Percentiles rank a stretch among this genome's conserved stretches.
These are phyloP conservation scores for Mycena vitilis DNA, from an alignment of 768 basidiomycete genomes.

Conservation along the genomic window DNA sequence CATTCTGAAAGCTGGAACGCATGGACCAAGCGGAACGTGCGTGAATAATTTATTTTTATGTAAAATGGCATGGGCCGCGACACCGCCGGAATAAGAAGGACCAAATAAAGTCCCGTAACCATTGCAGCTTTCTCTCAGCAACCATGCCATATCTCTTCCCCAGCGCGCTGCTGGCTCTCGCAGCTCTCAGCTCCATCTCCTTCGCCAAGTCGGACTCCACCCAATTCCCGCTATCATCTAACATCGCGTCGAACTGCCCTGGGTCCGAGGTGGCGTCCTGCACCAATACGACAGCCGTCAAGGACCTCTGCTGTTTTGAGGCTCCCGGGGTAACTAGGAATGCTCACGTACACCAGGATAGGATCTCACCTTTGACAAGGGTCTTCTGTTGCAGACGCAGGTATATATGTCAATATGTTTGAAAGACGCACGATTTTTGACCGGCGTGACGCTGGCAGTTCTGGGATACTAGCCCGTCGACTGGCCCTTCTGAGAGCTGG, in stretches of 20 bases:
- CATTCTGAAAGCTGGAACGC: too few species aligned
- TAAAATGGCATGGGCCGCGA: too few species aligned
- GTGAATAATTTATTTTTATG: too few species aligned
- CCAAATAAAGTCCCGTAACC: too few species aligned
- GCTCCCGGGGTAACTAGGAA: constrained; percentile 33
- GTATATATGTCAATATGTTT: constrained; percentile 19
- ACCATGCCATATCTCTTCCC: constrained; percentile 17
- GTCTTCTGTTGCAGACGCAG: constrained; percentile 40
- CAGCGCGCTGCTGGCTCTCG: constrained; percentile 14
- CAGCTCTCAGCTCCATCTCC: not conserved
- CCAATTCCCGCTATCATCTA: constrained; percentile 18
- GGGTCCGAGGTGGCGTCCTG: constrained; percentile 24
- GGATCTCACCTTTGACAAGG: constrained; percentile 17
- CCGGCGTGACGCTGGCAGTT: too few species aligned
- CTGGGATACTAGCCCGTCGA: constrained; percentile 64
- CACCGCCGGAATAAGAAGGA: too few species aligned
- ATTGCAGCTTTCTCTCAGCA: not conserved
- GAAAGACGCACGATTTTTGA: not conserved
- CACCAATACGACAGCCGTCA: constrained; percentile 28
- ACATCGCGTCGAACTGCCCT: constrained; percentile 26
- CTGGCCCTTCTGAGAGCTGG: constrained; percentile 67
- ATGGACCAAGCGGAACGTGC: too few species aligned
- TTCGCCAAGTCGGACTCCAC: not conserved
- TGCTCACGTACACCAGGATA: not conserved
- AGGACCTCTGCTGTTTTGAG: constrained; percentile 40